A percentile compares a stretch with the other conserved stretches of the same genome.
Evolutionary conservation across 1,284 basidiomycete genomes (phyloP).

Genomic region (Cerioporus squamosus): DNA sequence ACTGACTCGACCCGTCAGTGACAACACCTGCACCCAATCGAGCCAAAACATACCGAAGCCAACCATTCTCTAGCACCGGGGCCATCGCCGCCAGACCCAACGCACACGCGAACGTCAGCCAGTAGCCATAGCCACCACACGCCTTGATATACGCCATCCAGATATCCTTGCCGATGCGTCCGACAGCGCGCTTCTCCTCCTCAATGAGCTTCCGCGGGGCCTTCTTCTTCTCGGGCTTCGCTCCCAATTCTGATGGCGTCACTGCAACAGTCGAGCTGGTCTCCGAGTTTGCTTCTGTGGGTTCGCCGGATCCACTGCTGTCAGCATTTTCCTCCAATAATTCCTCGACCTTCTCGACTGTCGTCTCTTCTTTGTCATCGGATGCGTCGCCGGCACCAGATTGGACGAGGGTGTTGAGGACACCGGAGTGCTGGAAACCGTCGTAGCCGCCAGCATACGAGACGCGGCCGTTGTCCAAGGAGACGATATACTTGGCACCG

Average conservation of each 20-base stretch:
- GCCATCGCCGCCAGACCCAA: conserved; percentile 70
- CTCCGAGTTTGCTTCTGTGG: conserved; percentile 42
- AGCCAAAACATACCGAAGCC: conserved; percentile 68
- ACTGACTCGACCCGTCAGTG: conserved; percentile 36
- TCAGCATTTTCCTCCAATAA: conserved; percentile 14
- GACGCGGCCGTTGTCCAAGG: conserved; percentile 87
- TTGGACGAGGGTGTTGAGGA: conserved; percentile 72
- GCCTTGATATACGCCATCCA: conserved; percentile 84
- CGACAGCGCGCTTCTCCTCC: conserved; percentile 88
- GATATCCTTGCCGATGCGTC: conserved; percentile 77
- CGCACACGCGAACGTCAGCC: conserved; percentile 66
- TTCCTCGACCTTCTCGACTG: conserved; percentile 30
- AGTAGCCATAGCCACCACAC: conserved; percentile 70
- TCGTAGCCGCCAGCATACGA: conserved; percentile 73
- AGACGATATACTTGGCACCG: conserved; percentile 75
- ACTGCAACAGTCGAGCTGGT: conserved; percentile 51
- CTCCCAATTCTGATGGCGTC: conserved; percentile 39
- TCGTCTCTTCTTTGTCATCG: conserved; percentile 37
- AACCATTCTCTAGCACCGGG: conserved; percentile 84
- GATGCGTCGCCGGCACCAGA: conserved; percentile 52
- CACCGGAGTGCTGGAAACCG: conserved; percentile 68
- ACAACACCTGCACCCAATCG: not conserved
- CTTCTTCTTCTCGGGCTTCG: conserved; percentile 59
- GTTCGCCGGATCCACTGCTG: too few species aligned
- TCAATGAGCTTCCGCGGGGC: conserved; percentile 85